Percentiles rank a stretch among this genome's conserved stretches.
phyloP scores from a whole-genome alignment of 805 yeast genomes.

The Pichia pseudocactophila region DNA sequence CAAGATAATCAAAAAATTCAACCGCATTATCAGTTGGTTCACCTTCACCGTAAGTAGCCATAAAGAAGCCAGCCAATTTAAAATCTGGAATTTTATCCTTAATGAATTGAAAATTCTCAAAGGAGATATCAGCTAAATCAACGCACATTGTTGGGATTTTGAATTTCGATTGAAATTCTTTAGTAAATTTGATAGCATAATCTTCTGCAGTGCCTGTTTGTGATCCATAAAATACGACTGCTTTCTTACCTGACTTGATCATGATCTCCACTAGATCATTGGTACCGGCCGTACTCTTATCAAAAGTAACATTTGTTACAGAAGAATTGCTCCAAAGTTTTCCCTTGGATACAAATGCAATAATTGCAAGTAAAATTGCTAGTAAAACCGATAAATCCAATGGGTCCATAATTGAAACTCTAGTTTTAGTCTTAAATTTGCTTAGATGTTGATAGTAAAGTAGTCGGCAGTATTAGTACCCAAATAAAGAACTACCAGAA shows the following conservation, averaged over 20 bases:
- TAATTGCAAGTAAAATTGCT: constrained; percentile 55
- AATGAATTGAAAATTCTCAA: constrained; percentile 61
- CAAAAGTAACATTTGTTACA: constrained; percentile 16
- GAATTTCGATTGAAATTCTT: constrained; percentile 76
- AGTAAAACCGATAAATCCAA: constrained; percentile 62
- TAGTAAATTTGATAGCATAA: constrained; percentile 81
- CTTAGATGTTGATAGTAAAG: too few relatives aligned
- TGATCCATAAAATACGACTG: constrained; percentile 80
- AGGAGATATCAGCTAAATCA: constrained; percentile 84
- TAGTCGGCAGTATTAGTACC: too few relatives aligned
- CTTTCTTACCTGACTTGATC: constrained; percentile 56
- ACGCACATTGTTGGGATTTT: constrained; percentile 77
- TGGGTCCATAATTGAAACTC: constrained; percentile 50
- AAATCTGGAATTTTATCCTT: constrained; percentile 52
- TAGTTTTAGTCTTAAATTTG: too few relatives aligned
- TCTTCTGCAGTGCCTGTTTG: constrained; percentile 99
- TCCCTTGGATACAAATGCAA: constrained; percentile 62
- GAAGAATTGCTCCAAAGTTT: constrained; percentile 32
- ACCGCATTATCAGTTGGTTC: constrained; percentile 96
- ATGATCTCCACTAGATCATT: constrained; percentile 55
- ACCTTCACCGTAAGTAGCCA: constrained; percentile 97
- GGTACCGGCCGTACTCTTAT: constrained; percentile 31
- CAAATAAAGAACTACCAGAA: too few relatives aligned
- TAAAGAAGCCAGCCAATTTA: constrained; percentile 44
- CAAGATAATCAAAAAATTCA: constrained; percentile 62